phyloP scores from a whole-genome alignment of 345 rosid species.

The Ricinus communis region DNA sequence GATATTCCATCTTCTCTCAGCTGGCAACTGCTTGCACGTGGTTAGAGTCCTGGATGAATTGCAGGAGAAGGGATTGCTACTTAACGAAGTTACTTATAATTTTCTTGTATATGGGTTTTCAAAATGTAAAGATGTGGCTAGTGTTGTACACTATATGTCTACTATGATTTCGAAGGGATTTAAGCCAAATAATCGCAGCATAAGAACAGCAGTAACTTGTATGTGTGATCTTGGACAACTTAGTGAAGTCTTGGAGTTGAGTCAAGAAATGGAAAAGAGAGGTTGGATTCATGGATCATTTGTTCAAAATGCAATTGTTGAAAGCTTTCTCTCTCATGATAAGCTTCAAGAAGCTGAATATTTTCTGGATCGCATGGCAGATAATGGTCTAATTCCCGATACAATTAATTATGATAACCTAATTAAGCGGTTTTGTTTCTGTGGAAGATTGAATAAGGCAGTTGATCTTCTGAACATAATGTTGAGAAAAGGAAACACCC shows the following conservation, averaged over 20 bases:
- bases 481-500: conserved; percentile 54
- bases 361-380: conserved; percentile 47
- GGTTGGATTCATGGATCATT: conserved; percentile 47
- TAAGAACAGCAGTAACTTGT: conserved; percentile 43
- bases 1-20: conserved; percentile 49
- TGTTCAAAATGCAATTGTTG: conserved; percentile 48
- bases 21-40: conserved; percentile 37
- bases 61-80: conserved; percentile 40
- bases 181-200: conserved; percentile 56
- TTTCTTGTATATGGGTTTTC: conserved; percentile 67
- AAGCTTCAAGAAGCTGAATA: conserved; percentile 51
- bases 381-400: conserved; percentile 34
- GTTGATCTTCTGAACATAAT: conserved; percentile 61
- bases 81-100: conserved; percentile 57
- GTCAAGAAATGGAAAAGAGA: conserved; percentile 53
- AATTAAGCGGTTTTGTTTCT: conserved; percentile 49
- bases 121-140: conserved; percentile 38
- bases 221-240: conserved; percentile 48
- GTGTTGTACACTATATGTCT: conserved; percentile 44
- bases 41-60: conserved; percentile 45
- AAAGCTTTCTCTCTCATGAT: conserved; percentile 44
- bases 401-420: conserved; percentile 50
- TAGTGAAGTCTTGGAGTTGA: conserved; percentile 44
- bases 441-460: conserved; percentile 45
- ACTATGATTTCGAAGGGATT: conserved; percentile 60